These are phyloP conservation scores for Colletotrichum chlorophyti DNA, from an alignment of 2,329 filamentous ascomycete genomes.

Conservation along the genomic window DNA sequence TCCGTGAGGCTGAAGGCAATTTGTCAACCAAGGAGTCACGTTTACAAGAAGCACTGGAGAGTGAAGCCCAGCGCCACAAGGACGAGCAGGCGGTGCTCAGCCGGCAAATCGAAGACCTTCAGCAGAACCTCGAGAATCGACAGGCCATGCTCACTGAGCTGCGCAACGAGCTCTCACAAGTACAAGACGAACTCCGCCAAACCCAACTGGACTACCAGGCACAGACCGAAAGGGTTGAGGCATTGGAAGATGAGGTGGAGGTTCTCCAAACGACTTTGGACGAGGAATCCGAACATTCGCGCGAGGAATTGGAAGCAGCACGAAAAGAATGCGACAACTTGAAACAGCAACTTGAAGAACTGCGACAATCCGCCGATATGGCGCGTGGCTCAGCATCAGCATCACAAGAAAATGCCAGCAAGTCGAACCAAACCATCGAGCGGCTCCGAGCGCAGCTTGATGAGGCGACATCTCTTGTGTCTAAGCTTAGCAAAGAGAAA, in stretches of 20 bases:
- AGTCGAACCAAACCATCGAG: slow-evolving; percentile 45
- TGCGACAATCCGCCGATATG: slow-evolving; percentile 33
- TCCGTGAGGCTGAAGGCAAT: slow-evolving; percentile 72
- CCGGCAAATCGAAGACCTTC: slow-evolving; percentile 77
- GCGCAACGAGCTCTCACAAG: slow-evolving; percentile 68
- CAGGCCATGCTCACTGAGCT: slow-evolving; percentile 70
- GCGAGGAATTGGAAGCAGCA: slow-evolving; percentile 50
- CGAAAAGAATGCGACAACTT: slow-evolving; percentile 53
- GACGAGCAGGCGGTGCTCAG: slow-evolving; percentile 74
- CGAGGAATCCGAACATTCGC: slow-evolving; percentile 68
- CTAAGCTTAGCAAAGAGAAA: slow-evolving; percentile 25
- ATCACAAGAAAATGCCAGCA: slow-evolving; percentile 21
- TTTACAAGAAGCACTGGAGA: slow-evolving; percentile 72
- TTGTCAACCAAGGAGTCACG: slow-evolving; percentile 72
- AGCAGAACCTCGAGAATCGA: slow-evolving; percentile 72
- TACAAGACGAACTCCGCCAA: slow-evolving; percentile 74
- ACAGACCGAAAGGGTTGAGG: slow-evolving; percentile 69
- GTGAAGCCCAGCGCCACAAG: slow-evolving; percentile 74
- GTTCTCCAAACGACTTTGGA: slow-evolving; percentile 72
- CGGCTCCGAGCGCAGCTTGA: slow-evolving; percentile 24
- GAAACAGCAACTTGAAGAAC: slow-evolving; percentile 48
- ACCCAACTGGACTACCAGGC: slow-evolving; percentile 68
- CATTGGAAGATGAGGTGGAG: slow-evolving; percentile 78
- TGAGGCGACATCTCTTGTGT: slow-evolving; percentile 25
- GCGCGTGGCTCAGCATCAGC: slow-evolving; percentile 20